phyloP scores from a whole-genome alignment of 306 rosid genomes.

The Prunus mira region DNA sequence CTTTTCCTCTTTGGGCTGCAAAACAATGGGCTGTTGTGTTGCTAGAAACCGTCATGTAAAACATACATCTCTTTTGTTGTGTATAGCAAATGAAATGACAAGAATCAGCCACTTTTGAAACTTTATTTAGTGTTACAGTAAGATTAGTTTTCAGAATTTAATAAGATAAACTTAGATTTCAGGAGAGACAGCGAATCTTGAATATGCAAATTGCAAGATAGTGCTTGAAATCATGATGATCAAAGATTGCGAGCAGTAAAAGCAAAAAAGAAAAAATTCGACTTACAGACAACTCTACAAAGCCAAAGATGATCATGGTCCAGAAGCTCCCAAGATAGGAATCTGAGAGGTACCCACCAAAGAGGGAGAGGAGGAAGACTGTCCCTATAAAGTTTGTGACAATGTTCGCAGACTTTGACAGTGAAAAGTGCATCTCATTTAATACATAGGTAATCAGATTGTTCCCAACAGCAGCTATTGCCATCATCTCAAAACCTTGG shows the following conservation, averaged over 20 bases:
- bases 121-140: background rate
- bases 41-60: background rate
- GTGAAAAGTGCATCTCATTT: constrained; percentile 59
- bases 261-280: background rate
- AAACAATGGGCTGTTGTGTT: background rate
- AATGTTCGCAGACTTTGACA: constrained; percentile 58
- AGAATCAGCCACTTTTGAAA: constrained; percentile 1
- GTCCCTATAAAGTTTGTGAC: constrained; percentile 67
- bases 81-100: background rate
- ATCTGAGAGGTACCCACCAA: constrained; percentile 65
- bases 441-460: constrained; percentile 58
- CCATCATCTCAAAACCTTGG: constrained; percentile 77
- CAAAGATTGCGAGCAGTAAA: background rate
- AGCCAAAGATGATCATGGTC: constrained; percentile 57
- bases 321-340: constrained; percentile 63
- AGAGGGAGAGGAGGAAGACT: constrained; percentile 54
- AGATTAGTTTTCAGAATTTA: constrained; percentile 1
- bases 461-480: constrained; percentile 62
- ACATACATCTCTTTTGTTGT: background rate
- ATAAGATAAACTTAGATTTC: constrained; percentile 10
- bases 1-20: background rate
- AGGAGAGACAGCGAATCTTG: constrained; percentile 16
- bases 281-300: constrained; percentile 56
- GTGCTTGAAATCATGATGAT: constrained; percentile 3
- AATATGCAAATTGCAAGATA: constrained; percentile 15